These are phyloP conservation scores for Thermoascus crustaceus DNA, from an alignment of 2,329 filamentous ascomycete species.

Conservation along the genomic window DNA sequence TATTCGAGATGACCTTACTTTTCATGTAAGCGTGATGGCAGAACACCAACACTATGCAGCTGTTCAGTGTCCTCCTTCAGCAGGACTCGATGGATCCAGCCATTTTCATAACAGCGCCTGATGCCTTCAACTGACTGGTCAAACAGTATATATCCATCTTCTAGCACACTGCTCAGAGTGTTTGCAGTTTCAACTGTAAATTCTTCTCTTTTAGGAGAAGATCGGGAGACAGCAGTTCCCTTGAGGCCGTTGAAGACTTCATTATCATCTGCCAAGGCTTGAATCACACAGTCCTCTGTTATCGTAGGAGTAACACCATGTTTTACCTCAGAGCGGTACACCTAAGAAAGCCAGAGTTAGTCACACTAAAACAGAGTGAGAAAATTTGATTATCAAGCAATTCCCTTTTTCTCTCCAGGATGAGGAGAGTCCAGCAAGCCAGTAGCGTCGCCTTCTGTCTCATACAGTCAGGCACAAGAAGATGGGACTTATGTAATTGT, in stretches of 20 bases:
- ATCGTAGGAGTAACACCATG: conserved; percentile 1
- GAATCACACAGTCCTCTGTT: conserved; percentile 6
- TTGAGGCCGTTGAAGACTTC: not conserved
- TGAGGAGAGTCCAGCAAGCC: too few species aligned
- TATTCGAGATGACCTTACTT: conserved; percentile 6
- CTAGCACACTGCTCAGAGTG: not conserved
- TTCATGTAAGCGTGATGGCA: conserved; percentile 10
- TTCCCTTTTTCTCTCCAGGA: too few species aligned
- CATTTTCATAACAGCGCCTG: conserved; percentile 4
- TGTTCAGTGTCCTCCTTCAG: conserved; percentile 1
- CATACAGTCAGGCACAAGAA: too few species aligned
- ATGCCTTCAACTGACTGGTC: conserved; percentile 4
- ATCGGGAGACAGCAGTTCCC: conserved; percentile 3
- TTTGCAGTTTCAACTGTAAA: conserved; percentile 4
- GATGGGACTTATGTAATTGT: not conserved
- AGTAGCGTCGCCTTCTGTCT: too few species aligned
- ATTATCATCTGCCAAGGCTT: conserved; percentile 5
- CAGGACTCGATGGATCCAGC: conserved; percentile 7
- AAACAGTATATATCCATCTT: conserved; percentile 6
- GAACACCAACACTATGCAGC: conserved; percentile 4
- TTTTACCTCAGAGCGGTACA: conserved; percentile 3
- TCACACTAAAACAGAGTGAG: not conserved
- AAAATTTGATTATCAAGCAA: not conserved
- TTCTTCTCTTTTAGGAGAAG: conserved; percentile 4
- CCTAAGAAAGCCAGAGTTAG: not conserved